Evolutionary conservation across 352 stramenopile species (phyloP).

Genomic region (Phytophthora citricola): DNA sequence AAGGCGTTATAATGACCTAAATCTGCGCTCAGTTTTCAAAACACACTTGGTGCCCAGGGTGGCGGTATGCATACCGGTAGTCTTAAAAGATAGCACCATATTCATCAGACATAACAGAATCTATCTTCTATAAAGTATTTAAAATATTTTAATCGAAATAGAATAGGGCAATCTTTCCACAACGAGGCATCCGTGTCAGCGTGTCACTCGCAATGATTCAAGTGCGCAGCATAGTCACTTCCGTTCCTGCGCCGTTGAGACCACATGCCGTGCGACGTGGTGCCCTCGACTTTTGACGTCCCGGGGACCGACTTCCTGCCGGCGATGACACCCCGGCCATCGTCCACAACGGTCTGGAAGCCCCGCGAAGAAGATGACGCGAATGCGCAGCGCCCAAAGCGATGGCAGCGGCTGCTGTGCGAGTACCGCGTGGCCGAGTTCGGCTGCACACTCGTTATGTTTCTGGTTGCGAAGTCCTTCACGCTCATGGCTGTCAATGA

Average conservation of each 20-base stretch:
- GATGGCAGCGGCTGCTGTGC: slow-evolving; percentile 25
- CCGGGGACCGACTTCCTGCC: slow-evolving; percentile 21
- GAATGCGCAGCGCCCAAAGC: slow-evolving; percentile 10
- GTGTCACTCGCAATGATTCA: slow-evolving; percentile 22
- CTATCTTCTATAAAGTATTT: not conserved
- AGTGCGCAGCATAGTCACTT: slow-evolving; percentile 18
- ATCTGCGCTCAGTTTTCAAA: too few species aligned
- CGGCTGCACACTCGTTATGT: slow-evolving; percentile 33
- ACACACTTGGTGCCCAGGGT: not conserved
- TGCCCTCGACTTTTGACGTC: slow-evolving; percentile 6
- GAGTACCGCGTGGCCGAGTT: slow-evolving; percentile 41
- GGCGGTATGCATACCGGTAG: too few species aligned
- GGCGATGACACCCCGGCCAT: slow-evolving; percentile 18
- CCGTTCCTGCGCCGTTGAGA: slow-evolving; percentile 1
- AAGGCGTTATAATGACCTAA: too few species aligned
- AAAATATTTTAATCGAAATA: not conserved
- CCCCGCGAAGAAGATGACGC: slow-evolving; percentile 23
- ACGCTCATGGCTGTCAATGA: slow-evolving; percentile 34
- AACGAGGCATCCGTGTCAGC: not conserved
- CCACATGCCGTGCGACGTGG: slow-evolving; percentile 16
- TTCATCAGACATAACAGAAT: not conserved
- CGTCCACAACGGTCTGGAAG: slow-evolving; percentile 17
- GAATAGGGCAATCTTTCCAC: not conserved
- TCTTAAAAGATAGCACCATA: too few species aligned
- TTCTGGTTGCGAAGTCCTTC: slow-evolving; percentile 33